Conservation (phyloP, 108 stramenopile species). For the Nannochloropsis salina region DNA sequence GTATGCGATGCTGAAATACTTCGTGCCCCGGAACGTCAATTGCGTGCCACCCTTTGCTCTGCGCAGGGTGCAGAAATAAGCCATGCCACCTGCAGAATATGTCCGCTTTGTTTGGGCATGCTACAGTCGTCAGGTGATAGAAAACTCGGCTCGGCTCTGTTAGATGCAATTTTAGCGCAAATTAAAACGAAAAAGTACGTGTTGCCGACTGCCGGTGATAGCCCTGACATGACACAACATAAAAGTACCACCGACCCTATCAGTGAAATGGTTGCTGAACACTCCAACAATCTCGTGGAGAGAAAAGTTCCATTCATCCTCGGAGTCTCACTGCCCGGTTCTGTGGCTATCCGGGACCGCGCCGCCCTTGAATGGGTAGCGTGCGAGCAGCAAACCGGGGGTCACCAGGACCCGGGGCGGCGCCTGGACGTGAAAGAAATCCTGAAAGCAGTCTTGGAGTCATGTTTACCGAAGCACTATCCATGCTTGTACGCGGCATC, state of each 20-base stretch:
- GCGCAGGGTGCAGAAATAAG: too few species aligned
- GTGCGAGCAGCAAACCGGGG: not conserved
- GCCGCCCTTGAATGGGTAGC: not conserved
- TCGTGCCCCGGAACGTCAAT: not conserved
- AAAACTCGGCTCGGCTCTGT: not conserved
- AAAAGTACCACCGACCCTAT: not conserved
- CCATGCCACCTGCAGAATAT: not conserved
- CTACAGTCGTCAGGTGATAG: not conserved
- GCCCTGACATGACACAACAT: not conserved
- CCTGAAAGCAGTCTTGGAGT: not conserved
- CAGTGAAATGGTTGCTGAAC: too few species aligned
- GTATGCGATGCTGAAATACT: not conserved
- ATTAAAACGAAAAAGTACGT: slow-evolving; percentile 9
- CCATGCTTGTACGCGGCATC: not conserved
- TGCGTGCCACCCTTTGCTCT: not conserved
- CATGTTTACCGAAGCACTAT: not conserved
- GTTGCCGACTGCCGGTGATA: not conserved
- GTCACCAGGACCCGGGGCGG: not conserved
- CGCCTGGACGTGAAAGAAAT: not conserved
- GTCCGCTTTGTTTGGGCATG: not conserved
- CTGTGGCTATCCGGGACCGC: not conserved
- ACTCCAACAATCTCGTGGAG: not conserved
- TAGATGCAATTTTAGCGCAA: not conserved
- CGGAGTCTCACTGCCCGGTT: not conserved
- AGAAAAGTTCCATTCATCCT: not conserved